phyloP scores from a whole-genome alignment of 306 rosid species.

The Corylus avellana region DNA sequence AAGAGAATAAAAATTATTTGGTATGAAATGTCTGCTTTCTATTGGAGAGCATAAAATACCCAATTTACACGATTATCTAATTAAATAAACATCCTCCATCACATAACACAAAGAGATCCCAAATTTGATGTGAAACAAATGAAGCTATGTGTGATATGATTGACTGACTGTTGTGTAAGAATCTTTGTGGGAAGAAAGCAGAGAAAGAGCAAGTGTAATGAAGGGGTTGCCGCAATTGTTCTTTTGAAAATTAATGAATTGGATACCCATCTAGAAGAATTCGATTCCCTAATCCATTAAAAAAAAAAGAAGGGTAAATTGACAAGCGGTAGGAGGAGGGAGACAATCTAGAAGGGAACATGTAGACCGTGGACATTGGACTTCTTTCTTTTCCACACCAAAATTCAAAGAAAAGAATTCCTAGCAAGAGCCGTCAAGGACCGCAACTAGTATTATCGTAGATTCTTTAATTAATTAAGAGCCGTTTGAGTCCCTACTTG shows the following conservation, averaged over 20 bases:
- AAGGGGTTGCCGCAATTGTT: not conserved
- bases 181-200: not conserved
- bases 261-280: conserved; percentile 34
- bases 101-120: too few relatives aligned
- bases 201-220: not conserved
- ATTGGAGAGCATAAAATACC: too few relatives aligned
- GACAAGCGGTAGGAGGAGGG: not conserved
- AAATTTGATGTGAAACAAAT: not conserved
- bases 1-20: too few relatives aligned
- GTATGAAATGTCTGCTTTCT: too few relatives aligned
- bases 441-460: not conserved
- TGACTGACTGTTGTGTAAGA: not conserved
- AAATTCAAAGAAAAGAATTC: conserved; percentile 11
- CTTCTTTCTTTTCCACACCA: not conserved
- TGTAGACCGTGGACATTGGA: not conserved
- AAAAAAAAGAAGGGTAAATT: not conserved
- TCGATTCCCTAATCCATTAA: not conserved
- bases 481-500: too few relatives aligned
- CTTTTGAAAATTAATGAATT: not conserved
- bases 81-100: too few relatives aligned
- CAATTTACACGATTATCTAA: too few relatives aligned
- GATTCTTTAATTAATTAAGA: too few relatives aligned
- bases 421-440: not conserved
- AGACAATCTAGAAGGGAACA: too few relatives aligned
- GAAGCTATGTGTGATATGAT: not conserved